These are phyloP conservation scores for Aspergillus brasiliensis DNA, from an alignment of 2,329 filamentous ascomycete species.

Conservation along the genomic window DNA sequence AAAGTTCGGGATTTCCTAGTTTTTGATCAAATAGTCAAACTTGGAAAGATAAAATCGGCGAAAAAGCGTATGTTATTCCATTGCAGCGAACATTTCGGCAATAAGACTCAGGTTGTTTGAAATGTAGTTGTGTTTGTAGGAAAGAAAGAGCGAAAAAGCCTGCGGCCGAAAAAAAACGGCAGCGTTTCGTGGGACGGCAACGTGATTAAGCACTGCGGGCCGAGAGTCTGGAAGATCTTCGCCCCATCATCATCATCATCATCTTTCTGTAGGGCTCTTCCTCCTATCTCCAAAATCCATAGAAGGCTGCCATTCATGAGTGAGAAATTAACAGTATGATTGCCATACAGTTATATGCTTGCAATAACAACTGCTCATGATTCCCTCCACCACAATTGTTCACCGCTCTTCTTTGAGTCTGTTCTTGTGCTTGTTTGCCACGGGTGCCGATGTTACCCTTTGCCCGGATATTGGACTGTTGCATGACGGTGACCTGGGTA, in stretches of 20 bases:
- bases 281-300: too few species aligned
- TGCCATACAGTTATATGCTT: constrained; percentile 61
- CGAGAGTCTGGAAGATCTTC: background rate
- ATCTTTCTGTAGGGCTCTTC: too few species aligned
- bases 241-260: too few species aligned
- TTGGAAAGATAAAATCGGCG: constrained; percentile 4
- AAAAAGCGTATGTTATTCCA: constrained; percentile 24
- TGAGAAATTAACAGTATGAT: constrained; percentile 54
- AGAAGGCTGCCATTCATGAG: background rate
- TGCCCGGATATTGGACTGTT: constrained; percentile 60
- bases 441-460: constrained; percentile 25
- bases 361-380: constrained; percentile 57
- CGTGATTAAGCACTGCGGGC: background rate
- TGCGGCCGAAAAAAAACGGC: background rate
- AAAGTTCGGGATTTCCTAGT: background rate
- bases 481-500: constrained; percentile 67
- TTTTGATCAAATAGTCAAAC: background rate
- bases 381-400: constrained; percentile 62
- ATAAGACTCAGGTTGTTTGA: background rate
- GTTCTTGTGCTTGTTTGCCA: constrained; percentile 11
- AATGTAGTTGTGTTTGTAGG: background rate
- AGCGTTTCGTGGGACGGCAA: background rate
- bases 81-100: constrained; percentile 9
- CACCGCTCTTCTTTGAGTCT: constrained; percentile 37
- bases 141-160: background rate